These are phyloP conservation scores for Russula olivacea DNA, from an alignment of 768 basidiomycete genomes.

Conservation along the genomic window DNA sequence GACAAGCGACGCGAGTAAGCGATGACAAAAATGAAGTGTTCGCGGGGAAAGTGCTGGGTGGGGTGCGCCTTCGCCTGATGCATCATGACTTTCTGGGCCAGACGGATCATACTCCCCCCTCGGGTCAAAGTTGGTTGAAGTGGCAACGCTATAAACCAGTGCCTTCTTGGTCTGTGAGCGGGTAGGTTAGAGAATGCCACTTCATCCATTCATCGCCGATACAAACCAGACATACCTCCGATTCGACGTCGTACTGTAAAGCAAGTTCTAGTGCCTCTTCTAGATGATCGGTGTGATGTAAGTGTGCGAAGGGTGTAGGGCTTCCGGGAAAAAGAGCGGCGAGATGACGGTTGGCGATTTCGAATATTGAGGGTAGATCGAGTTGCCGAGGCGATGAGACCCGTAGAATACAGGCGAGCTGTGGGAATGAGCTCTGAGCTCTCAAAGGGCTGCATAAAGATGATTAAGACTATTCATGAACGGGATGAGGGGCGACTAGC, in stretches of 20 bases:
- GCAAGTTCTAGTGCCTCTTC: conserved; percentile 53
- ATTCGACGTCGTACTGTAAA: conserved; percentile 39
- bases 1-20: conserved; percentile 40
- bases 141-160: conserved; percentile 58
- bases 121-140: conserved; percentile 50
- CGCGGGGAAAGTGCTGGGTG: conserved; percentile 28
- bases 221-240: conserved; percentile 37
- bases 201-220: not conserved
- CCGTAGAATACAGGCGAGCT: conserved; percentile 51
- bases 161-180: conserved; percentile 49
- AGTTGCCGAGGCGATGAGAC: conserved; percentile 50
- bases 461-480: not conserved
- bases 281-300: conserved; percentile 33
- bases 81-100: conserved; percentile 17
- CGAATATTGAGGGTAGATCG: conserved; percentile 51
- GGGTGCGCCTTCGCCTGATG: conserved; percentile 21
- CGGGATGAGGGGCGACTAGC: not conserved
- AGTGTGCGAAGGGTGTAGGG: conserved; percentile 38
- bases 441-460: conserved; percentile 9
- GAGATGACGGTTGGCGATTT: conserved; percentile 40
- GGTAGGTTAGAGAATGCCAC: not conserved
- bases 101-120: conserved; percentile 28
- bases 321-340: conserved; percentile 45
- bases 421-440: conserved; percentile 34
- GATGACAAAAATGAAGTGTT: conserved; percentile 28